Percentiles rank a stretch among this genome's conserved stretches.
Evolutionary conservation across 163 green algal species (phyloP).

Genomic region (Scenedesmus sp.): DNA sequence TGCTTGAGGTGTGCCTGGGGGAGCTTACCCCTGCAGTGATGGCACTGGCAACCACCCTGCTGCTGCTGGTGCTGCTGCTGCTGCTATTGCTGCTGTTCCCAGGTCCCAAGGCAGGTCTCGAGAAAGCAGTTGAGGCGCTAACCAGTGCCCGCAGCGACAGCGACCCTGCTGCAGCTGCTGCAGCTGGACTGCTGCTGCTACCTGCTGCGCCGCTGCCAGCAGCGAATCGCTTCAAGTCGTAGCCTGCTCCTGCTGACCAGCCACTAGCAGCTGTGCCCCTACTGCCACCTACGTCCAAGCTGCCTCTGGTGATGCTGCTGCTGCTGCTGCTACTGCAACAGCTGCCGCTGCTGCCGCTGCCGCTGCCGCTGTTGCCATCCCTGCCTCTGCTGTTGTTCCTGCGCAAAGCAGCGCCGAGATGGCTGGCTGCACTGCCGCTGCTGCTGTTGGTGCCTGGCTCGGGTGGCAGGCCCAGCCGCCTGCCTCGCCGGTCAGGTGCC

Average conservation of each 20-base stretch:
- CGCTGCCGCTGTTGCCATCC: neutral
- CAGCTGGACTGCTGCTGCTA: neutral
- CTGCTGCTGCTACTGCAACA: neutral
- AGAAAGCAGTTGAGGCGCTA: neutral
- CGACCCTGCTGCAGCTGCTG: constrained; percentile 4
- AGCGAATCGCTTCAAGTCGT: neutral
- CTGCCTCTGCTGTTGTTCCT: neutral
- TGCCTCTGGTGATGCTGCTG: neutral
- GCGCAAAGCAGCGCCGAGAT: neutral
- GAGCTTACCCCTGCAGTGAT: neutral
- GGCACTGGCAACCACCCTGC: neutral
- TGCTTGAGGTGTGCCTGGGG: neutral
- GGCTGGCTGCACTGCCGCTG: constrained; percentile 3
- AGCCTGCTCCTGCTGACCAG: neutral
- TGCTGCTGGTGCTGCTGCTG: constrained; percentile 23
- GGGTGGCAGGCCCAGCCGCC: neutral
- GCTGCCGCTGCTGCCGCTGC: neutral
- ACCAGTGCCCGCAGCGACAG: neutral
- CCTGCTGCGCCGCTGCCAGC: neutral
- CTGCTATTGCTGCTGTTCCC: neutral
- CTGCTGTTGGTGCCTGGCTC: neutral
- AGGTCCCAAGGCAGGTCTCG: neutral
- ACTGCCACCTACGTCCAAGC: neutral
- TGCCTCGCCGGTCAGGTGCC: constrained; percentile 10
- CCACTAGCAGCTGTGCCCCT: neutral